Evolutionary conservation across 2,329 filamentous ascomycete species (phyloP).

Genomic region (Trichoderma gracile): DNA sequence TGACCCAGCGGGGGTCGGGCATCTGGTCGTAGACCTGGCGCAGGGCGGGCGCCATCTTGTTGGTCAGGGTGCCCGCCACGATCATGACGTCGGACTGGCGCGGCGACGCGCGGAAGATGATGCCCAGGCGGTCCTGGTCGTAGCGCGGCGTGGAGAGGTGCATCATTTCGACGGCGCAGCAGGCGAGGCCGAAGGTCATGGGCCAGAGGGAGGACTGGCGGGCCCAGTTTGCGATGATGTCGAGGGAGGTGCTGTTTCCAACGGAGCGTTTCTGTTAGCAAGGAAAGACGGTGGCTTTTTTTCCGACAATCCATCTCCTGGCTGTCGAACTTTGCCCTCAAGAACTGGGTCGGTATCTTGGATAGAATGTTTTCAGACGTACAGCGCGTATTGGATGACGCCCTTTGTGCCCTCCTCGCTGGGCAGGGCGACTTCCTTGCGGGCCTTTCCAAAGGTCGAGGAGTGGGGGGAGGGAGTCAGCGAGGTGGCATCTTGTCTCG

Average conservation of each 20-base stretch:
- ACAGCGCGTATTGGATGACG: constrained; percentile 83
- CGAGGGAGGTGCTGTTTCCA: constrained; percentile 66
- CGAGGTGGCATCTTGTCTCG: constrained; percentile 63
- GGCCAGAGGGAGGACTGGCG: constrained; percentile 85
- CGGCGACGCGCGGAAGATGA: constrained; percentile 86
- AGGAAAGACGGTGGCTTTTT: too few species aligned
- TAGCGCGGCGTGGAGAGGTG: constrained; percentile 83
- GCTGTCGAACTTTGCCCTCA: too few species aligned
- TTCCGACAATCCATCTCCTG: too few species aligned
- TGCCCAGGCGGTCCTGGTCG: constrained; percentile 84
- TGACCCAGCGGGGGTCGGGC: constrained; percentile 86
- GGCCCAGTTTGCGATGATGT: constrained; percentile 80
- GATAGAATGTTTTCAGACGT: too few species aligned
- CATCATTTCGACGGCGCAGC: constrained; percentile 93
- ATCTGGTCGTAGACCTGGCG: constrained; percentile 94
- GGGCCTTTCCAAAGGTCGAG: constrained; percentile 54
- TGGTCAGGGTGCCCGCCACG: constrained; percentile 87
- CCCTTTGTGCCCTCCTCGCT: constrained; percentile 81
- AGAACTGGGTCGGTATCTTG: too few species aligned
- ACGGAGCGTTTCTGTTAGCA: background rate
- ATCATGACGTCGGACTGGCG: constrained; percentile 93
- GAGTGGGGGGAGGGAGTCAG: constrained; percentile 51
- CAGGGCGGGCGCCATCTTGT: constrained; percentile 93
- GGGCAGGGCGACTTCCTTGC: constrained; percentile 72
- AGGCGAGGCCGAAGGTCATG: constrained; percentile 84